Base-by-base conservation (phyloP, 2,329 filamentous ascomycete genomes). In the Penicillium hesseltinei region DNA sequence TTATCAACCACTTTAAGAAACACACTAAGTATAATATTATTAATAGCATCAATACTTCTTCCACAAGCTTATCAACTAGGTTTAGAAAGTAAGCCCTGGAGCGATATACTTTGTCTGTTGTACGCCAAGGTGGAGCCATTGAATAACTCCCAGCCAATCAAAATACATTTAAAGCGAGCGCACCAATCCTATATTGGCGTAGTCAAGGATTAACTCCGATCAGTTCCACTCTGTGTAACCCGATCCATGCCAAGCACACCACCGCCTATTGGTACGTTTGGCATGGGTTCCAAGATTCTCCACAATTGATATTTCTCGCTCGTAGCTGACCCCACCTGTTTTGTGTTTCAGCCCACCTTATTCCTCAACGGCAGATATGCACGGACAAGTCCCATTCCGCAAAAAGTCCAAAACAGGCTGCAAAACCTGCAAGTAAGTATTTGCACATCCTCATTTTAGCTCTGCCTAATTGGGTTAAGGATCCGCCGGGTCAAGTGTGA, bases 401-500 rank as follows among this genome's bases (percentile, higher is more conserved):
- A 52, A 44, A 43, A 62, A 58, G 46, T 63, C 64, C 27, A 71
- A 69, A 56, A 62, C 70, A 7, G 71, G 71, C 23, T 73, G 71
- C 47, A 60, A 61, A 25, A 73, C 71, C 5, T 73, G 71, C 66
- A 71, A 71, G 70, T 73, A 58, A 62, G 60, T 48, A 7, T 25
- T 11, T 35, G 13, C 23, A 15, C 3, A n/a, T 45, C 44, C 15
- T 25, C n/a, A 33, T 31, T 44, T n/a, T 9, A 50, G n/a, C 15
- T 13, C 27, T 23, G 2, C 7, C 42, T 56, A 47, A 55, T 29
- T 21, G 17, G 5, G 36, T 23, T 13, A 55, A 72, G 67, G 36
- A 55, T 62, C 13, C 68, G 71, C 17, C 66, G 66, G 15, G 65
- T 73, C 21, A 74, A 74, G 59, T 74, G 72, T 45, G 77, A 79